Conservation (phyloP, 2,329 filamentous ascomycete genomes). For the Scytalidium lignicola region DNA sequence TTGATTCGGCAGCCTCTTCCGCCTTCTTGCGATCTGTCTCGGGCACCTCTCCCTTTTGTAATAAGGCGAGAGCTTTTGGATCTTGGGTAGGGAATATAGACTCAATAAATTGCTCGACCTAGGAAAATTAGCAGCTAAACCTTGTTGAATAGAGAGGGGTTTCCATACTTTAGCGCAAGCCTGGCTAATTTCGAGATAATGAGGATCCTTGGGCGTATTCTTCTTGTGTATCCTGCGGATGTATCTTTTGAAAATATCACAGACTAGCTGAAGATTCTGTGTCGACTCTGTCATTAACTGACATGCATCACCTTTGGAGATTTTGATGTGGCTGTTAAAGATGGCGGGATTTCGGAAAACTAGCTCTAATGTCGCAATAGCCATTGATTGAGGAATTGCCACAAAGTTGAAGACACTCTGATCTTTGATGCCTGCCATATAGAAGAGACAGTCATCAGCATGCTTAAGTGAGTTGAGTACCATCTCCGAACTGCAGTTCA, state of each 20-base stretch:
- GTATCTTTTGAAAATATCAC: constrained; percentile 76
- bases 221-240: constrained; percentile 80
- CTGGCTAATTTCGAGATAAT: constrained; percentile 86
- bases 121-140: constrained; percentile 9
- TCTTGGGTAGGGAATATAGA: constrained; percentile 83
- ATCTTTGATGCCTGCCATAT: constrained; percentile 89
- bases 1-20: constrained; percentile 50
- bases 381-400: constrained; percentile 95
- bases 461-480: constrained; percentile 83
- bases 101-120: constrained; percentile 96
- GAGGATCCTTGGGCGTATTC: constrained; percentile 90
- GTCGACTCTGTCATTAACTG: constrained; percentile 88
- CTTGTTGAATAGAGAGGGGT: constrained; percentile 1
- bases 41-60: constrained; percentile 30
- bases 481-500: constrained; percentile 91
- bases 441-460: constrained; percentile 92
- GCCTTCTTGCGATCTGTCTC: constrained; percentile 35
- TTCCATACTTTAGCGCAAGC: constrained; percentile 72
- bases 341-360: constrained; percentile 88
- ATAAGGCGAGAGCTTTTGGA: constrained; percentile 50
- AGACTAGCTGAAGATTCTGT: constrained; percentile 79
- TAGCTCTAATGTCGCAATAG: constrained; percentile 86
- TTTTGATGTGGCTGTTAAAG: constrained; percentile 87
- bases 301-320: constrained; percentile 91
- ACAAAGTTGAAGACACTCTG: constrained; percentile 99